Evolutionary conservation across 2,329 filamentous ascomycete genomes (phyloP).

Genomic region (Colletotrichum trifolii): DNA sequence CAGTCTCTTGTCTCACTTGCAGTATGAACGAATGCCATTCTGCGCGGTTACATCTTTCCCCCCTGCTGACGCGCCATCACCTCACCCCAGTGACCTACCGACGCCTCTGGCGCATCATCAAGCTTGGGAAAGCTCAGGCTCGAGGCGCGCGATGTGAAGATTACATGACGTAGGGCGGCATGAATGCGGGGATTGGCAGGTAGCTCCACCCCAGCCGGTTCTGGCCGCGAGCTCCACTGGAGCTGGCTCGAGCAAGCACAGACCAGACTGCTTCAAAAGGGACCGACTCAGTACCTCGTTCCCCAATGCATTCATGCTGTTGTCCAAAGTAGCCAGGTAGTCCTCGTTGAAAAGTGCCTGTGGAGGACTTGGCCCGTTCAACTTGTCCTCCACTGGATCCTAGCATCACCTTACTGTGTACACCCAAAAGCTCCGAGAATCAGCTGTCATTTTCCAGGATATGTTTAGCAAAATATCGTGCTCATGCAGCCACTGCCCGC

Average conservation of each 20-base stretch:
- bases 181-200: conserved; percentile 40
- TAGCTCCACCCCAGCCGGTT: conserved; percentile 31
- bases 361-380: not conserved
- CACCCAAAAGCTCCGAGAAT: conserved; percentile 18
- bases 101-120: conserved; percentile 16
- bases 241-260: conserved; percentile 11
- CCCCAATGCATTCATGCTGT: no score
- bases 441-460: conserved; percentile 7
- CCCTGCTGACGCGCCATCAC: conserved; percentile 12
- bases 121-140: conserved; percentile 23
- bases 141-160: conserved; percentile 27
- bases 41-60: conserved; percentile 24
- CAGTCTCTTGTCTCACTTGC: conserved; percentile 24
- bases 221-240: conserved; percentile 19
- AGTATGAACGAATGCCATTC: conserved; percentile 1
- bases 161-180: conserved; percentile 44
- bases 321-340: no score
- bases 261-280: conserved; percentile 12
- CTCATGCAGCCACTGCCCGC: no score
- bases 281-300: not conserved
- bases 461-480: not conserved
- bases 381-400: conserved; percentile 4
- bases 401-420: conserved; percentile 5
- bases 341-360: no score
- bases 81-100: conserved; percentile 20